Conservation (phyloP, 352 stramenopile species). For the Pythium diclinum region DNA sequence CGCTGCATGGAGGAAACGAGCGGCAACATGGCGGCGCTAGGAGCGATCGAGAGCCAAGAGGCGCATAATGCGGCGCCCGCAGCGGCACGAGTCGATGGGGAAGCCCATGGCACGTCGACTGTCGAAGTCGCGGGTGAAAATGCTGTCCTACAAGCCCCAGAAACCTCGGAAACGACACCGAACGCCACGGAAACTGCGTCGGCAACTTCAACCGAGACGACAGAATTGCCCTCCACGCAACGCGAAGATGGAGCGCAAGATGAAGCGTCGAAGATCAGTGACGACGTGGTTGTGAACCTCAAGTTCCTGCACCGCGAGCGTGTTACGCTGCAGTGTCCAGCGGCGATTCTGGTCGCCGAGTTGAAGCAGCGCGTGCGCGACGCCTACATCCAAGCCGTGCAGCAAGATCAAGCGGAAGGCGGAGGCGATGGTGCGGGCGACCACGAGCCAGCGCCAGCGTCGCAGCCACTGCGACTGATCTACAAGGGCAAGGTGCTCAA, state of each 20-base stretch:
- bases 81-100: not conserved
- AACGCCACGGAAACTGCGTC: not conserved
- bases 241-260: conserved; percentile 3
- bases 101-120: not conserved
- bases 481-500: conserved; percentile 31
- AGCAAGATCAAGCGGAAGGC: not conserved
- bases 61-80: conserved; percentile 8
- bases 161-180: not conserved
- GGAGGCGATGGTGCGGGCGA: not conserved
- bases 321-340: conserved; percentile 20
- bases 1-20: conserved; percentile 10
- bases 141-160: not conserved
- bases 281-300: conserved; percentile 15
- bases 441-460: conserved; percentile 8
- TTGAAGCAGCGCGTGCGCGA: conserved; percentile 26
- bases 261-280: not conserved
- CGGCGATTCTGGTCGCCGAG: conserved; percentile 19
- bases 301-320: conserved; percentile 30
- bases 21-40: conserved; percentile 14
- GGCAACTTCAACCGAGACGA: not conserved
- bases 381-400: conserved; percentile 13
- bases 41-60: conserved; percentile 19
- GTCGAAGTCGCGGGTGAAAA: not conserved
- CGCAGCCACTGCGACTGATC: conserved; percentile 25
- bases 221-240: not conserved